Percentiles rank a stretch among this genome's conserved stretches.
Conservation (phyloP, 345 rosid species). For the Gossypium bickii region DNA sequence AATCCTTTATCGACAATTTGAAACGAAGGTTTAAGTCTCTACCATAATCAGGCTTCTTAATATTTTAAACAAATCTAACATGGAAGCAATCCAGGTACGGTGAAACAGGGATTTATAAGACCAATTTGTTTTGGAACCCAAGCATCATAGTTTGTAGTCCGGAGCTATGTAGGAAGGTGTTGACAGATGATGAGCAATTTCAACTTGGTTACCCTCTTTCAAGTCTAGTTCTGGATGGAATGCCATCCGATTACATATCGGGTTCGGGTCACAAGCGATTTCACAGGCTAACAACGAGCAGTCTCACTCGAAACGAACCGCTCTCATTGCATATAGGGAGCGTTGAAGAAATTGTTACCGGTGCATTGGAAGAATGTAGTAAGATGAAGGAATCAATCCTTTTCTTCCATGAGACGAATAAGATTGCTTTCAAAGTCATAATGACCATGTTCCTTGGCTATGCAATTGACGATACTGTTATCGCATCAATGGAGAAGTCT, state of each 20-base stretch:
- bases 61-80: no score
- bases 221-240: not conserved
- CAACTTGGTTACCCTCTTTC: constrained; percentile 11
- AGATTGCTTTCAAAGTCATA: not conserved
- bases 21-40: not conserved
- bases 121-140: constrained; percentile 17
- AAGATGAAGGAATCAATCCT: not conserved
- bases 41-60: not conserved
- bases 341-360: not conserved
- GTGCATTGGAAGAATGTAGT: not conserved
- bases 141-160: constrained; percentile 22
- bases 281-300: not conserved
- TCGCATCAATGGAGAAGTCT: not conserved
- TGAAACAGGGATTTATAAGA: not conserved
- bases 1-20: constrained; percentile 31
- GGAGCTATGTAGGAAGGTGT: constrained; percentile 22
- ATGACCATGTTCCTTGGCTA: not conserved
- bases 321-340: not conserved
- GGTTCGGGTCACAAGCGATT: not conserved
- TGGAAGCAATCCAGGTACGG: not conserved
- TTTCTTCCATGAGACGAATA: not conserved
- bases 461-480: not conserved
- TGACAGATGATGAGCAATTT: constrained; percentile 24
- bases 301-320: not conserved
- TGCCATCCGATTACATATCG: not conserved